phyloP scores from a whole-genome alignment of 371 early-diverging fungal genomes.

The Blakeslea trispora region DNA sequence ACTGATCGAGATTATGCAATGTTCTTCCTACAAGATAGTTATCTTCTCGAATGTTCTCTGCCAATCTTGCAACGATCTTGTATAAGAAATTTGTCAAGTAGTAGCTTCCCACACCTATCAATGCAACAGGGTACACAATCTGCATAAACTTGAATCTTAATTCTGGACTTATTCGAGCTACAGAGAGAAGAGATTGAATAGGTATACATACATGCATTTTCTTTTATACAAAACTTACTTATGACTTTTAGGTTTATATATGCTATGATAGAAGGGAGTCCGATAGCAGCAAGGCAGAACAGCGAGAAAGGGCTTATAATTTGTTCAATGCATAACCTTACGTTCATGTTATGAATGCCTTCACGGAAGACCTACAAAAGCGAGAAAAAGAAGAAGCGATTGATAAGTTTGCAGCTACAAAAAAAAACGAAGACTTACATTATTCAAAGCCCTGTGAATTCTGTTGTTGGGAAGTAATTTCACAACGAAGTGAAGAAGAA shows the following conservation, averaged over 20 bases:
- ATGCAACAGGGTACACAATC: constrained; percentile 39
- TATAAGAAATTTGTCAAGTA: constrained; percentile 33
- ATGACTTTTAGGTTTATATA: constrained; percentile 12
- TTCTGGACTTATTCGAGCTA: constrained; percentile 21
- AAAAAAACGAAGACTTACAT: constrained; percentile 35
- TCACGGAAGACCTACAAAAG: constrained; percentile 18
- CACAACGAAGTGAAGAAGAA: constrained; percentile 34
- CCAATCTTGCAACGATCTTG: constrained; percentile 44
- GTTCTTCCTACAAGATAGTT: constrained; percentile 65
- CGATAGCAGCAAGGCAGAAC: constrained; percentile 1
- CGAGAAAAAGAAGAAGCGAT: not conserved
- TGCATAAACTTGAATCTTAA: constrained; percentile 32
- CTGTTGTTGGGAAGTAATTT: constrained; percentile 33
- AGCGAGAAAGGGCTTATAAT: constrained; percentile 10
- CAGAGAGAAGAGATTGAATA: not conserved
- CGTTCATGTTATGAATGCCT: constrained; percentile 24
- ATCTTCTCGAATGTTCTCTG: constrained; percentile 60
- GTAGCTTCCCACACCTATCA: constrained; percentile 27
- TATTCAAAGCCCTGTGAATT: constrained; percentile 25
- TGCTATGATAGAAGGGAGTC: constrained; percentile 12
- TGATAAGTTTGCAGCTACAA: no score
- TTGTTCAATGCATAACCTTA: constrained; percentile 3
- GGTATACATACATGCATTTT: not conserved
- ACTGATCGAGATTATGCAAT: constrained; percentile 62
- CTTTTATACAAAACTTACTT: constrained; percentile 5